Base-by-base conservation (phyloP, 805 yeast species). In the Alloascoidea africana region DNA sequence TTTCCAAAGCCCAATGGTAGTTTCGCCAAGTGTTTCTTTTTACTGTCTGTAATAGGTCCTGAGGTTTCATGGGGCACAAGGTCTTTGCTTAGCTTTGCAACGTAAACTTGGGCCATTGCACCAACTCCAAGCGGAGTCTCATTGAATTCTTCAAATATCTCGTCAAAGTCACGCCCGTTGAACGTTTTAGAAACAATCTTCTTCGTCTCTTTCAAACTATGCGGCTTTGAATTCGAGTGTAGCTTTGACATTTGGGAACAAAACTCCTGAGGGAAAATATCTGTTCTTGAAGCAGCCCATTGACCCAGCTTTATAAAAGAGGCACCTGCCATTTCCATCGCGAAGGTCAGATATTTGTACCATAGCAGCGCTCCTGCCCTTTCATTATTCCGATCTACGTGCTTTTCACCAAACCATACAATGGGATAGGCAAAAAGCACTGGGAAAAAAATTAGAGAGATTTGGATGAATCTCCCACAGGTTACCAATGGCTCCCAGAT, bases 211-310 rank as follows among this genome's bases (percentile, higher is more conserved):
- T 51, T 45, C 19, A 83, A 54, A 0, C 80, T 59, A 60, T 91
- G 99, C 4, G 78, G 67, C 41, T 69, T 73, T 5, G 86, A 89
- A 51, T 84, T 73, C 3, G 96, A 82, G 55, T 91, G 99, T 39
- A 91, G 59, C 16, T 68, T 59, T 5, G 83, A 71, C 46, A 91
- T 59, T 50, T 82, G 86, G 16, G 71, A 70, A 54, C 97, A 89
- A 55, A 89, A 58, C 32, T 70, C 82, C 35, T 59, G 62, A 2
- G 95, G 79, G 58, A 91, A 89, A 23, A 91, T 79, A 57, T 91
- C 99, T 0, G 94, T 83, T 55, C 99, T 70, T 6, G 95, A 81
- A 2, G 96, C 96, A 0, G 98, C 98, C 99, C 99, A 91, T 60
- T 91, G 99, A 3, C 97, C 98, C 40, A 91, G 67, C 55, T 63